phyloP scores from a whole-genome alignment of 768 basidiomycete species.

The Mycena venus region DNA sequence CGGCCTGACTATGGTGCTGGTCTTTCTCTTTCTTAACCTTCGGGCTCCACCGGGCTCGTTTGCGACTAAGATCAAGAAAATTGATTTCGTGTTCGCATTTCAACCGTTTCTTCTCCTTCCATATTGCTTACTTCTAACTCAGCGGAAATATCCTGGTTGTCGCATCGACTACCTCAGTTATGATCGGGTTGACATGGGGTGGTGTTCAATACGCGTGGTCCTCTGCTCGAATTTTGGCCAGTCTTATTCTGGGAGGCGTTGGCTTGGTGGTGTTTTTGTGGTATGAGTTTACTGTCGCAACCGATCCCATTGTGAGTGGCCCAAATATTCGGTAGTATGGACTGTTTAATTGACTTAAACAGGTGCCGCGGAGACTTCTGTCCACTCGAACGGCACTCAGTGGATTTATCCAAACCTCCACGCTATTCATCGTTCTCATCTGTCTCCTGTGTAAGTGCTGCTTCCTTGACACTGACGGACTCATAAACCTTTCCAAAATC shows the following conservation, averaged over 20 bases:
- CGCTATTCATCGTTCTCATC: constrained; percentile 10
- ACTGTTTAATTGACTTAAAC: constrained; percentile 32
- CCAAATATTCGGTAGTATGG: neutral
- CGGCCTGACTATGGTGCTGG: constrained; percentile 34
- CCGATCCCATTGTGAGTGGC: constrained; percentile 46
- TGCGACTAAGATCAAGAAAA: constrained; percentile 41
- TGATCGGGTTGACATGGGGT: constrained; percentile 57
- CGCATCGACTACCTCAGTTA: constrained; percentile 40
- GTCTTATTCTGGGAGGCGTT: constrained; percentile 50
- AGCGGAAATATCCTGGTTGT: constrained; percentile 52
- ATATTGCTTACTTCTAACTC: neutral
- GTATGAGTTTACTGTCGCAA: constrained; percentile 48
- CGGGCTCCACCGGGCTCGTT: constrained; percentile 41
- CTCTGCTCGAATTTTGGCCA: constrained; percentile 48
- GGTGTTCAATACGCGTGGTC: constrained; percentile 53
- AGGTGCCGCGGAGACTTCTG: constrained; percentile 14
- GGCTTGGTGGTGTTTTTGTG: constrained; percentile 48
- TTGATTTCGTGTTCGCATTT: constrained; percentile 50
- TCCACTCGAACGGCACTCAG: constrained; percentile 17
- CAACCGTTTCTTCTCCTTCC: neutral
- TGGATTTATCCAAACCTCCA: constrained; percentile 20
- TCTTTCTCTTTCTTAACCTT: constrained; percentile 42
- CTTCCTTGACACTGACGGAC: neutral
- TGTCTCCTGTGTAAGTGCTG: neutral
- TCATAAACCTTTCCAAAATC: neutral